Evolutionary conservation across 192 early-diverging fungal genomes (phyloP).

Genomic region (Martensiomyces pterosporus): DNA sequence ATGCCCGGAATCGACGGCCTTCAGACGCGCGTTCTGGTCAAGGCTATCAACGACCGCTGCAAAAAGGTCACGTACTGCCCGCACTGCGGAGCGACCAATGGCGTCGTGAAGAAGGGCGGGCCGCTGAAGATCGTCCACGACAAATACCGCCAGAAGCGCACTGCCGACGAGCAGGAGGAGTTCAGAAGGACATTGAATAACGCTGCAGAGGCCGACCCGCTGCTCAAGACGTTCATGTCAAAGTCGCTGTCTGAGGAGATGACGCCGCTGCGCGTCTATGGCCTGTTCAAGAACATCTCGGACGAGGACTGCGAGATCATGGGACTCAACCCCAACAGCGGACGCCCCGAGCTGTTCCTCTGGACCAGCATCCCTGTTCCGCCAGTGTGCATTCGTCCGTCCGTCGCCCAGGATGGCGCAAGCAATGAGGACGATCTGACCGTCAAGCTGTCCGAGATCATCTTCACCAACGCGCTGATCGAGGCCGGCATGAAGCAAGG

Average conservation of each 20-base stretch:
- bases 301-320: constrained; percentile 95
- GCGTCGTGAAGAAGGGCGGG: constrained; percentile 92
- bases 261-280: constrained; percentile 81
- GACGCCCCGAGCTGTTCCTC: constrained; percentile 87
- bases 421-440: constrained; percentile 98
- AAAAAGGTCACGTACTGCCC: constrained; percentile 85
- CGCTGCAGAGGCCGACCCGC: constrained; percentile 68
- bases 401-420: constrained; percentile 87
- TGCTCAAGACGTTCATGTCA: constrained; percentile 66
- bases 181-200: constrained; percentile 74
- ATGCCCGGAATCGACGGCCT: constrained; percentile 79
- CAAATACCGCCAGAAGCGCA: constrained; percentile 80
- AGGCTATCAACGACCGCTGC: constrained; percentile 77
- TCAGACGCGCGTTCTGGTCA: constrained; percentile 70
- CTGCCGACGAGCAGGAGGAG: constrained; percentile 67
- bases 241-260: constrained; percentile 89
- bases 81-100: constrained; percentile 78
- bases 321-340: constrained; percentile 78
- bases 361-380: constrained; percentile 96
- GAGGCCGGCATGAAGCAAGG: constrained; percentile 50
- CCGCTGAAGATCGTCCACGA: constrained; percentile 95
- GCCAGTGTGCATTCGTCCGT: constrained; percentile 93
- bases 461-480: constrained; percentile 81
- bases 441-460: constrained; percentile 90
- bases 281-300: constrained; percentile 81